Percentiles rank a stretch among this genome's conserved stretches.
These are phyloP conservation scores for Aethionema arabicum DNA, from an alignment of 345 rosid species.

Conservation along the genomic window DNA sequence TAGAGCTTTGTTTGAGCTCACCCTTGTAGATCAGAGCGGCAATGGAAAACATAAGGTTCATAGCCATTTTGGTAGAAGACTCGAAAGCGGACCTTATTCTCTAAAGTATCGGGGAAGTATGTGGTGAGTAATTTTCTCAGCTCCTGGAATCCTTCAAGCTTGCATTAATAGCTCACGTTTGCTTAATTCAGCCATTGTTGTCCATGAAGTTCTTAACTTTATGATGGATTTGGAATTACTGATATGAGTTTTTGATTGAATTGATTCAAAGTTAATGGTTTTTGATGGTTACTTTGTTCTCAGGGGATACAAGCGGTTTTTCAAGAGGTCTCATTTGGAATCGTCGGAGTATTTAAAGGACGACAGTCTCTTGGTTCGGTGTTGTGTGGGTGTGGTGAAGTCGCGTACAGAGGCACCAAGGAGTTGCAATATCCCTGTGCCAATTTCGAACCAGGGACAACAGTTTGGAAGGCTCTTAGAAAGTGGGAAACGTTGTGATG, in stretches of 20 bases:
- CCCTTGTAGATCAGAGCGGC: conserved; percentile 77
- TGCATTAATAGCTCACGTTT: not conserved
- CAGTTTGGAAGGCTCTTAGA: conserved; percentile 60
- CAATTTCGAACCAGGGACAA: conserved; percentile 55
- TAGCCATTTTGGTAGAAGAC: conserved; percentile 75
- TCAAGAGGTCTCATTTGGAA: conserved; percentile 58
- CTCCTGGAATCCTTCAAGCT: conserved; percentile 2
- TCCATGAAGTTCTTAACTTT: not conserved
- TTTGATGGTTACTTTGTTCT: conserved; percentile 32
- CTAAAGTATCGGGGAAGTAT: conserved; percentile 77
- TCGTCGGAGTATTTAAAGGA: conserved; percentile 72
- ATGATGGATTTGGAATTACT: conserved; percentile 2
- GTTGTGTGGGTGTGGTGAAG: conserved; percentile 81
- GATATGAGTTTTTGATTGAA: not conserved
- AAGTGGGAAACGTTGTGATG: conserved; percentile 59
- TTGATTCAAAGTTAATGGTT: not conserved
- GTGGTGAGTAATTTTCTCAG: conserved; percentile 53
- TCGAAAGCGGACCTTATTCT: conserved; percentile 73
- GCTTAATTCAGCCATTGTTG: not conserved
- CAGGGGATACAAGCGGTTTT: conserved; percentile 92
- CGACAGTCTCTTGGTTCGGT: conserved; percentile 59
- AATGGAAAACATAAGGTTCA: conserved; percentile 63
- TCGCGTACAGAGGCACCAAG: conserved; percentile 67
- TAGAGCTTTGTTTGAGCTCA: conserved; percentile 69
- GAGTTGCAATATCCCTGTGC: conserved; percentile 52